Evolutionary conservation across 352 stramenopile species (phyloP).

Genomic region (Peronospora destructor): DNA sequence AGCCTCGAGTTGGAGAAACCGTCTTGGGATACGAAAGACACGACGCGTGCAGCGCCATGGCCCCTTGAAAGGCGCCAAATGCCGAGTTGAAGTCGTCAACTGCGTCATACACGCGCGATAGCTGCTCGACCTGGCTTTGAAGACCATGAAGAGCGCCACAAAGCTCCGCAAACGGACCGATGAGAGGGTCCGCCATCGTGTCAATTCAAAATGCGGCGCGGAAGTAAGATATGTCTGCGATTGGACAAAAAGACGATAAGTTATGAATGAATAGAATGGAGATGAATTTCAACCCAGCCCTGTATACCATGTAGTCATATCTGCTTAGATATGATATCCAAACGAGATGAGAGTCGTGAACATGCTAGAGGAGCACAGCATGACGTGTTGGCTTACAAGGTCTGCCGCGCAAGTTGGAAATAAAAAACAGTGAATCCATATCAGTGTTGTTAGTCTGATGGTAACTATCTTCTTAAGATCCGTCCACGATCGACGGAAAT

Average conservation of each 20-base stretch:
- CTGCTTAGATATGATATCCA: too few relatives aligned
- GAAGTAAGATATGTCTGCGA: not conserved
- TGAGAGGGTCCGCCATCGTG: slow-evolving; percentile 32
- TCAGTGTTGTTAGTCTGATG: too few relatives aligned
- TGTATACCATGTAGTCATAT: too few relatives aligned
- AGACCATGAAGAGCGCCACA: slow-evolving; percentile 59
- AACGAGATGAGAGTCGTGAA: too few relatives aligned
- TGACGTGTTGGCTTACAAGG: too few relatives aligned
- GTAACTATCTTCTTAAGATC: too few relatives aligned
- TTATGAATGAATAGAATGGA: too few relatives aligned
- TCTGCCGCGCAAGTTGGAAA: too few relatives aligned
- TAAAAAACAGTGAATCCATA: too few relatives aligned
- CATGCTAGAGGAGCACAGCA: too few relatives aligned
- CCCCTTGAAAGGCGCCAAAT: slow-evolving; percentile 70
- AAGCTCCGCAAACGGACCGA: slow-evolving; percentile 47
- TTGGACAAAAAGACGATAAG: not conserved
- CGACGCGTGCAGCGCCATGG: slow-evolving; percentile 69
- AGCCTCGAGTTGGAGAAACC: slow-evolving; percentile 2
- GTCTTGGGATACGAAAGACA: slow-evolving; percentile 56
- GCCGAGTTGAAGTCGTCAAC: slow-evolving; percentile 67
- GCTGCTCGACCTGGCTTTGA: slow-evolving; percentile 55
- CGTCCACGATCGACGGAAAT: too few relatives aligned
- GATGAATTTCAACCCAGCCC: too few relatives aligned
- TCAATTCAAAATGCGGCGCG: not conserved
- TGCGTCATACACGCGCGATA: slow-evolving; percentile 61